These are phyloP conservation scores for Taphrina deformans DNA, from an alignment of 1,139 yeast species.

Conservation along the genomic window DNA sequence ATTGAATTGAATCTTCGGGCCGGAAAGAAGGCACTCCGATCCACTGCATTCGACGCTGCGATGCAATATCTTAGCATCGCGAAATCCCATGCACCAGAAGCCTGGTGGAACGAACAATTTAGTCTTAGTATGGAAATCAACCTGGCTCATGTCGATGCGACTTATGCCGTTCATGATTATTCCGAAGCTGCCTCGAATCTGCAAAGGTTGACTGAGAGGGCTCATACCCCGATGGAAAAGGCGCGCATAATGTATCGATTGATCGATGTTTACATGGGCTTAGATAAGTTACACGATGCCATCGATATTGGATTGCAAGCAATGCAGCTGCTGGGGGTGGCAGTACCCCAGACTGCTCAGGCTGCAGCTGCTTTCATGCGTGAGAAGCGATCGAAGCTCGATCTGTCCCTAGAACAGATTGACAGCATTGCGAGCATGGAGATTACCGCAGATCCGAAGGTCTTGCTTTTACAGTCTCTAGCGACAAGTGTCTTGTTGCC, in stretches of 20 bases:
- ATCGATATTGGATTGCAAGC: constrained; percentile 23
- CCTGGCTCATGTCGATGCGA: constrained; percentile 23
- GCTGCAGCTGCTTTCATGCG: constrained; percentile 9
- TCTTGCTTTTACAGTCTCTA: constrained; percentile 17
- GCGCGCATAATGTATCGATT: constrained; percentile 12
- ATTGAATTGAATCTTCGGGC: constrained; percentile 30
- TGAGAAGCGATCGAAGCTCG: constrained; percentile 1
- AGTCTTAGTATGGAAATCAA: constrained; percentile 12
- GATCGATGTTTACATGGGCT: constrained; percentile 25
- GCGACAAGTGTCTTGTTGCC: constrained; percentile 19
- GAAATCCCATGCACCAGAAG: constrained; percentile 4
- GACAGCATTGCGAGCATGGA: constrained; percentile 10
- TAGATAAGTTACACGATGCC: constrained; percentile 20
- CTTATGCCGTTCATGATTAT: constrained; percentile 22
- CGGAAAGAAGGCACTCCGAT: constrained; percentile 22
- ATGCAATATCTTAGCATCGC: constrained; percentile 13
- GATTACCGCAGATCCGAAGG: background rate
- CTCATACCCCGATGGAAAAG: background rate
- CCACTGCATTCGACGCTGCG: constrained; percentile 29
- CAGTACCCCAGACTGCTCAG: background rate
- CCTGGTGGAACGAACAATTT: constrained; percentile 17
- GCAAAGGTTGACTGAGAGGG: background rate
- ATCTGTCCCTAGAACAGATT: constrained; percentile 17
- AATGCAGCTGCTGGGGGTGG: constrained; percentile 4
- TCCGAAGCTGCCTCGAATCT: constrained; percentile 3